These are phyloP conservation scores for Earliella scabrosa DNA, from an alignment of 1,284 basidiomycete species.

Conservation along the genomic window DNA sequence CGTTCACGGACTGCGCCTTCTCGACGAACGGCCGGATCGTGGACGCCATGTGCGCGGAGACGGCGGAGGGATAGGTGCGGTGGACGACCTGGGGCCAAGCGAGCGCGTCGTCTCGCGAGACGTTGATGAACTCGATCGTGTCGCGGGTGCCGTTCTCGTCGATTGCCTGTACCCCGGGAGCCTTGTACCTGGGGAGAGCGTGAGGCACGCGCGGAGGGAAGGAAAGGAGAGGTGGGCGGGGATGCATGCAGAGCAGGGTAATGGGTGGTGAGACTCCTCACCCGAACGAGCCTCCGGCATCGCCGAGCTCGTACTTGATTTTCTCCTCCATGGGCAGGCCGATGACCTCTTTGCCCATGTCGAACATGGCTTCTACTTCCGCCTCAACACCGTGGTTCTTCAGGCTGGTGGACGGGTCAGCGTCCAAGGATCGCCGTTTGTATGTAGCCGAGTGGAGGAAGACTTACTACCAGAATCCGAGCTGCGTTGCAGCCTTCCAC, in stretches of 20 bases:
- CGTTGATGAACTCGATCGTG: conserved; percentile 36
- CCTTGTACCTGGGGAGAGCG: conserved; percentile 36
- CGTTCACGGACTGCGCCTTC: conserved; percentile 35
- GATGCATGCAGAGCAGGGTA: no score
- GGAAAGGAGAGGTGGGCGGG: no score
- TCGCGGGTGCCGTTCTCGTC: conserved; percentile 38
- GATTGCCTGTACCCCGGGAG: conserved; percentile 33
- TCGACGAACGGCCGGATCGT: conserved; percentile 35
- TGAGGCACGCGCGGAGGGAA: no score
- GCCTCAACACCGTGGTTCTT: conserved; percentile 41
- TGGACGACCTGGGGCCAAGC: conserved; percentile 32
- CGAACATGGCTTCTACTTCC: conserved; percentile 39
- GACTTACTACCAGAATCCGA: conserved; percentile 42
- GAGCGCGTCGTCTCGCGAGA: conserved; percentile 36
- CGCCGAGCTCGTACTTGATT: conserved; percentile 41
- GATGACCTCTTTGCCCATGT: conserved; percentile 40
- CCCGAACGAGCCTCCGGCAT: conserved; percentile 39
- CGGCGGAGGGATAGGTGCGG: conserved; percentile 36
- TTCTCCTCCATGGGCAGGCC: conserved; percentile 39
- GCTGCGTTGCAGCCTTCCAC: conserved; percentile 37
- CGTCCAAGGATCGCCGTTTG: not conserved
- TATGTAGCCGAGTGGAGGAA: not conserved
- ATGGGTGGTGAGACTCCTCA: no score
- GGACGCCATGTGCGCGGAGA: conserved; percentile 33
- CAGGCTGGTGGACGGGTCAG: conserved; percentile 22